These are phyloP conservation scores for Penicillium macrosclerotiorum DNA, from an alignment of 495 filamentous ascomycete species.

Conservation along the genomic window DNA sequence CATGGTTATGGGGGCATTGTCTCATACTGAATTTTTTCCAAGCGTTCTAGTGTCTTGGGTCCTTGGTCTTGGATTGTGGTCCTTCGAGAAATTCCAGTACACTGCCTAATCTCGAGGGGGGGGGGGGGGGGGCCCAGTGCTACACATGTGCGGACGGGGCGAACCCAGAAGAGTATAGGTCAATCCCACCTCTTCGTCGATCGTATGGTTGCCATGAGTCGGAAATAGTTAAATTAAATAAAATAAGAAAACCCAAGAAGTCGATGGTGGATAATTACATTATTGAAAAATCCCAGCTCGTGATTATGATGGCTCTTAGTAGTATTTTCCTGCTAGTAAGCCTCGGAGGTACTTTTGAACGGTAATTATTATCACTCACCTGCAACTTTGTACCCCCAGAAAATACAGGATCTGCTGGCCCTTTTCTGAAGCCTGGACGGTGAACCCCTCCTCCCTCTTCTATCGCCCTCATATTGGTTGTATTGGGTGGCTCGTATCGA, in stretches of 20 bases:
- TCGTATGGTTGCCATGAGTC: slow-evolving; percentile 19
- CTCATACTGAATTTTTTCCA: too few relatives aligned
- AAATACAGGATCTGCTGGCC: slow-evolving; percentile 18
- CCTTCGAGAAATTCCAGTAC: not conserved
- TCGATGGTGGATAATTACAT: too few relatives aligned
- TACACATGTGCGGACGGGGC: slow-evolving; percentile 10
- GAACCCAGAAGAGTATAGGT: slow-evolving; percentile 26
- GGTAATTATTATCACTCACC: slow-evolving; percentile 16
- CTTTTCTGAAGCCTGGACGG: slow-evolving; percentile 22
- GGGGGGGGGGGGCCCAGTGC: too few relatives aligned
- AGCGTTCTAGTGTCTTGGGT: not conserved
- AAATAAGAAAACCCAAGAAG: slow-evolving; percentile 1
- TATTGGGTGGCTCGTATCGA: not conserved
- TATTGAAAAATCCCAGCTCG: too few relatives aligned
- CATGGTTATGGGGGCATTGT: not conserved
- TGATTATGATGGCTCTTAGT: too few relatives aligned
- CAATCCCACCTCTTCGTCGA: slow-evolving; percentile 25
- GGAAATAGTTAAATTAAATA: slow-evolving; percentile 14
- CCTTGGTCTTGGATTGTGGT: not conserved
- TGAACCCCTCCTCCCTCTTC: slow-evolving; percentile 10
- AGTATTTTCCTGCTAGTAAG: too few relatives aligned
- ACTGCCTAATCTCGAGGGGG: too few relatives aligned
- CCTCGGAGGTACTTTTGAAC: slow-evolving; percentile 17
- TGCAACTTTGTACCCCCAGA: slow-evolving; percentile 4
- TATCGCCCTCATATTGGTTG: not conserved